Base-by-base conservation (phyloP, 2,329 filamentous ascomycete genomes). In the Dothistroma septosporum region DNA sequence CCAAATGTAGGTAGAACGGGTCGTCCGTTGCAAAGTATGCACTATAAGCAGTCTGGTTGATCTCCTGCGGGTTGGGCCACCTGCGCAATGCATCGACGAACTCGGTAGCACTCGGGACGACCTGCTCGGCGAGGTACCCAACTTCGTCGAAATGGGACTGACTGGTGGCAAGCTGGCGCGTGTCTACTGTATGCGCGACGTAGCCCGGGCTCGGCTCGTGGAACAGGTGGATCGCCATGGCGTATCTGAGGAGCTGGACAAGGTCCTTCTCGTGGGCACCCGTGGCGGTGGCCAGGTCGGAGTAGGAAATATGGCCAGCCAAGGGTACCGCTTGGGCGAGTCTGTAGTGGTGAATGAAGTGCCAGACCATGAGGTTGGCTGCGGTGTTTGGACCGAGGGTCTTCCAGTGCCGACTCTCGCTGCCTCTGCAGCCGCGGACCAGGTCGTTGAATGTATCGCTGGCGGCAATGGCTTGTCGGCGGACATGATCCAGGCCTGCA, bases 121-220 rank as follows among this genome's bases (percentile, higher is more conserved):
- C 67, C 66, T 56, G 66, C 64, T 9, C 24, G 24, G 24, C 24
- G 24, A 28, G 66, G 63, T 16, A 63, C 12, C 49, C 54, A 8
- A 57, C 24, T 31, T 48, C 47, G 22, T 61, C 44, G 32, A 53
- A 22, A 1, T n/a, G 21, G 9, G 12, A n/a, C 8, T 16, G n/a
- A 19, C 48, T 44, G 24, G 57, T 48, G 7, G 48, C 41, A 4
- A 61, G 35, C 33, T 53, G 37, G 24, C 31, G 46, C 14, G 24
- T 57, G 24, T 37, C 54, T 19, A 37, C 44, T 12, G 52, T 57
- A 44, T 61, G 59, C 47, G 48, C 53, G 24, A 61, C 44, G 9
- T 48, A 19, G 12, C 55, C 55, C n/a, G 49, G 19, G 8, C 24
- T 14, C 8, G 52, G 31, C 21, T 62, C 55, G 28, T 32, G 31